A percentile compares a stretch with the other conserved stretches of the same genome.
phyloP scores from a whole-genome alignment of 2,329 filamentous ascomycete genomes.

The Coniochaeta ligniaria region DNA sequence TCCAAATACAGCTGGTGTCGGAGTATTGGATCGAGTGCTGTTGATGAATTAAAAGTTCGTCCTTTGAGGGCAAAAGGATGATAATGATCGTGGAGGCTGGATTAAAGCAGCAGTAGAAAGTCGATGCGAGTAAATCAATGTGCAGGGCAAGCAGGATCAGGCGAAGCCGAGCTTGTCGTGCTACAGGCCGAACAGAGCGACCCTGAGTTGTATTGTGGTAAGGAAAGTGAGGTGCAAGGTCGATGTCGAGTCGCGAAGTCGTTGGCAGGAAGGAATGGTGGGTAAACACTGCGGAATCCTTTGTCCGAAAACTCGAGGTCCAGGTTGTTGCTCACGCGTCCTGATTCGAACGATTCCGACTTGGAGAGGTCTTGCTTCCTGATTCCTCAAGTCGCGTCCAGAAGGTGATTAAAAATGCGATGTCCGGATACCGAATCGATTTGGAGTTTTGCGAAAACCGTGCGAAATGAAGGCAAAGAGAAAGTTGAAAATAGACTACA shows the following conservation, averaged over 20 bases:
- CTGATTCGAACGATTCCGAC: not conserved
- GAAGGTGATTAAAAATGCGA: not conserved
- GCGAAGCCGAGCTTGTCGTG: not conserved
- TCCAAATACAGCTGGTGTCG: not conserved
- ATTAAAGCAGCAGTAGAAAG: not conserved
- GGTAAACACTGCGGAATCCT: not conserved
- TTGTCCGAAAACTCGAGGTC: not conserved
- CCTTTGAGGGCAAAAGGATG: not conserved
- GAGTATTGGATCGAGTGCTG: not conserved
- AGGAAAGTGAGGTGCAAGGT: not conserved
- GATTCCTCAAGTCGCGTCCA: not conserved
- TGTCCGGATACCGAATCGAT: constrained; percentile 5
- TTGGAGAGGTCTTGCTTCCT: not conserved
- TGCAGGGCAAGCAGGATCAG: not conserved
- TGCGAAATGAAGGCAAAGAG: constrained; percentile 5
- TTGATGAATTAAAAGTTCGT: not conserved
- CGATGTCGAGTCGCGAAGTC: not conserved
- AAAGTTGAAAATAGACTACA: constrained; percentile 5
- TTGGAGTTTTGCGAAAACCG: constrained; percentile 4
- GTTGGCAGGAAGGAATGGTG: not conserved
- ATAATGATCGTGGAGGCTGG: constrained; percentile 1
- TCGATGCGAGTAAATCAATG: not conserved
- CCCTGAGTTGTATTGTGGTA: not conserved
- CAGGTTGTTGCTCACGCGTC: no score
- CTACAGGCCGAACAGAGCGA: not conserved